Evolutionary conservation across 2,329 filamentous ascomycete species (phyloP).

Genomic region (Colletotrichum euphorbiae): DNA sequence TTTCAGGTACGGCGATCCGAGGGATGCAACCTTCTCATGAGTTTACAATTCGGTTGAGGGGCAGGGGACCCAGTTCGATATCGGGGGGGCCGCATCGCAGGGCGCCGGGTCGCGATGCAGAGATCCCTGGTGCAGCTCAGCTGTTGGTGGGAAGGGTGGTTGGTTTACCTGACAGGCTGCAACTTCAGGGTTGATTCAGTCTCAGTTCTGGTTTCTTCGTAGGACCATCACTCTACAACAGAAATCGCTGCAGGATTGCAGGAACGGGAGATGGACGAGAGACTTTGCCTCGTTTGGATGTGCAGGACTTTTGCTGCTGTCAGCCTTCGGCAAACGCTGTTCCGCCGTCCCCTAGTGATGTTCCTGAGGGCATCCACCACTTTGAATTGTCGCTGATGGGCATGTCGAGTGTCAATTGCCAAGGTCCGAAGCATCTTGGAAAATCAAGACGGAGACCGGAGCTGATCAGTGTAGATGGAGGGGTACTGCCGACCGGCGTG

Average conservation of each 20-base stretch:
- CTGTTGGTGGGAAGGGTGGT: too few relatives aligned
- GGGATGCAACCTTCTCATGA: neutral
- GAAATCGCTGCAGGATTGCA: neutral
- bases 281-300: neutral
- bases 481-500: constrained; percentile 5
- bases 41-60: neutral
- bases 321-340: too few relatives aligned
- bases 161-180: neutral
- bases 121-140: neutral
- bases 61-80: constrained; percentile 1
- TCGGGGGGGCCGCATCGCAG: constrained; percentile 21
- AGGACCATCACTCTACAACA: neutral
- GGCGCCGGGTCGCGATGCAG: constrained; percentile 35
- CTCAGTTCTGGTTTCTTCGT: neutral
- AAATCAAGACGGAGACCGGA: neutral
- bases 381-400: neutral
- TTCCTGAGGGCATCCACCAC: too few relatives aligned
- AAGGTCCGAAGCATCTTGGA: rapidly evolving
- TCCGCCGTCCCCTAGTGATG: too few relatives aligned
- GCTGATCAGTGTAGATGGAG: neutral
- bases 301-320: neutral
- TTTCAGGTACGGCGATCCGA: neutral
- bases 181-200: too few relatives aligned
- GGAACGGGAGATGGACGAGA: constrained; percentile 7
- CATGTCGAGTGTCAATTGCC: neutral